Base-by-base conservation (phyloP, 305 asterid genomes). In the Striga hermonthica region DNA sequence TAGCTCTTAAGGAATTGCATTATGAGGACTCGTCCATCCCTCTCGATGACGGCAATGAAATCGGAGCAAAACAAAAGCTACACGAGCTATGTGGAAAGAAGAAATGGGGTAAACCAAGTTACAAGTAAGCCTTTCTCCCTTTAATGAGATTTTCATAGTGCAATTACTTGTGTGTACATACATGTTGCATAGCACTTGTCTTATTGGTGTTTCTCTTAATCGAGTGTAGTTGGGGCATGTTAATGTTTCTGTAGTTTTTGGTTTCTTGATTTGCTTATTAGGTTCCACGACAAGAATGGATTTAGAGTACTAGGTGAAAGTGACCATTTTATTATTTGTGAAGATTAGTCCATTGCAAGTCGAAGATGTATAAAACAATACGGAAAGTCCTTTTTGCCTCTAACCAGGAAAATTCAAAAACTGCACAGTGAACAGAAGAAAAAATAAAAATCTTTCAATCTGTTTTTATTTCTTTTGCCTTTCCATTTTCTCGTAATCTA, bases 21-120 rank as follows among this genome's bases (percentile, higher is more conserved):
- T 14, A 28, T 9, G 54, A 43, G 9, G 76, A 67, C 61, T 12
- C 9, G 6, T 45, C 16, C 36, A 43, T 65, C 60, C 69, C 73
- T 38, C 73, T 72, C 15, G 75, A 83, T 70, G 74, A 52, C 48
- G 76, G 79, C 8, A 66, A 56, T 49, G 95, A 86, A 70, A 74
- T 77, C 36, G 88, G 82, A 39, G 89, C 95, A 34, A 93, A 93
- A 66, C 92, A 88, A 53, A 85, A 75, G 76, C 81, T 90, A 60
- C 72, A 82, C 71, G 87, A 85, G 73, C 67, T 88, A 6, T 90
- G 96, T 76, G 80, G 74, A 63, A 90, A 81, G 82, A 86, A 78
- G 76, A 90, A 81, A 72, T 89, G 97, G 95, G 80, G 82, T 8
- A 81, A 71, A 39, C 97, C 99, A 54, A 57, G 3, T 55, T 90